A percentile compares a stretch with the other conserved stretches of the same genome.
These are phyloP conservation scores for Venturia pyrina DNA, from an alignment of 2,329 filamentous ascomycete genomes.

Conservation along the genomic window DNA sequence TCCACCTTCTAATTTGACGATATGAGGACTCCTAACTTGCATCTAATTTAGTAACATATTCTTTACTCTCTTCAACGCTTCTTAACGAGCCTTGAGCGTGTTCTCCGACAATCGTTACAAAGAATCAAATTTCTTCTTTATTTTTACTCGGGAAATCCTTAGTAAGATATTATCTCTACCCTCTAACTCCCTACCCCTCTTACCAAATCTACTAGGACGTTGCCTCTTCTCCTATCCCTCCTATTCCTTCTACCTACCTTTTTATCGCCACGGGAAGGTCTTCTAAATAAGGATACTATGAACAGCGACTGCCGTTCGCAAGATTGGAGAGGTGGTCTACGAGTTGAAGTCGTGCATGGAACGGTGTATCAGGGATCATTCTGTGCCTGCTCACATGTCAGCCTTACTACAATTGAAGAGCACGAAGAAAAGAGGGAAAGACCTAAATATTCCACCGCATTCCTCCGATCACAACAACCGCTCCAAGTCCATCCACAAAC, in stretches of 20 bases:
- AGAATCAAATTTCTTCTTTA: neutral
- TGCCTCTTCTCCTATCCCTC: neutral
- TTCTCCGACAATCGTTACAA: neutral
- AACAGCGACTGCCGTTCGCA: neutral
- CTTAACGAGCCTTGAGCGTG: neutral
- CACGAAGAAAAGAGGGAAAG: neutral
- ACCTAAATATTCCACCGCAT: neutral
- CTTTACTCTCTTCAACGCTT: neutral
- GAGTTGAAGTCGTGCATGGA: neutral
- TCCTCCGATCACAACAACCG: neutral
- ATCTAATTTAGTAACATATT: neutral
- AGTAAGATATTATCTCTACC: neutral
- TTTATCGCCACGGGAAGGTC: neutral
- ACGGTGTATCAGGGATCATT: neutral
- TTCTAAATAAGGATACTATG: too few relatives aligned
- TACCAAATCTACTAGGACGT: too few relatives aligned
- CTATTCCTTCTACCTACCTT: neutral
- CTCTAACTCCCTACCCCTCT: neutral
- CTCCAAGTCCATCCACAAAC: too few relatives aligned
- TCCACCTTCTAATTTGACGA: neutral
- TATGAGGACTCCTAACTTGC: neutral
- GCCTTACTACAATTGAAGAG: neutral
- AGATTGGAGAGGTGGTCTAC: neutral
- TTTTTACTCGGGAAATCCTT: neutral
- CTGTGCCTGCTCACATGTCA: neutral